These are phyloP conservation scores for Theileria parva DNA, from an alignment of 169 alveolate genomes.

Conservation along the genomic window DNA sequence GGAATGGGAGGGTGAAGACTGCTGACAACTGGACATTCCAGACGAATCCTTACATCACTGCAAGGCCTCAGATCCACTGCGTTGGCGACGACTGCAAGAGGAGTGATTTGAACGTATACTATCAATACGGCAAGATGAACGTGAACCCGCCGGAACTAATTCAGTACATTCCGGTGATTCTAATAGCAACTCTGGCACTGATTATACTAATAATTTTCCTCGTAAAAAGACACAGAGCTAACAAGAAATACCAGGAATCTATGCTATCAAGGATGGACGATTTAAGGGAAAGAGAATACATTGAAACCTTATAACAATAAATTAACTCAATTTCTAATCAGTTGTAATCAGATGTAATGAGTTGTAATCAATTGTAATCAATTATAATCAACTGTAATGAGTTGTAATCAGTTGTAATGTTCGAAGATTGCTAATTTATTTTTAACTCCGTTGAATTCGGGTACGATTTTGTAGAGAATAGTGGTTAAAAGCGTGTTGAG, in stretches of 20 bases:
- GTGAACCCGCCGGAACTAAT: neutral
- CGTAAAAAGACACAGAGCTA: slow-evolving; percentile 2
- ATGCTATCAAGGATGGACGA: slow-evolving; percentile 17
- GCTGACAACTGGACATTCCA: slow-evolving; percentile 30
- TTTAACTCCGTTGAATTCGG: slow-evolving; percentile 46
- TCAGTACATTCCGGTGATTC: slow-evolving; percentile 14
- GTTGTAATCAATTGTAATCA: neutral
- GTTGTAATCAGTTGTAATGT: neutral
- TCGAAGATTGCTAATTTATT: slow-evolving; percentile 25
- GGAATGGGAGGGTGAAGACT: neutral
- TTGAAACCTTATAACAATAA: neutral
- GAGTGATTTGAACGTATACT: slow-evolving; percentile 13
- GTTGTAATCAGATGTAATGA: too few relatives aligned
- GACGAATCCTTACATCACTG: slow-evolving; percentile 38
- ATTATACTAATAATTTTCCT: slow-evolving; percentile 10
- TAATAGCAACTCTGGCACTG: neutral
- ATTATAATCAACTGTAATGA: too few relatives aligned
- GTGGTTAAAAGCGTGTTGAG: slow-evolving; percentile 39
- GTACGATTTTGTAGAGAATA: slow-evolving; percentile 53
- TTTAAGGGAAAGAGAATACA: slow-evolving; percentile 3
- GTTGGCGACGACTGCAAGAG: slow-evolving; percentile 28
- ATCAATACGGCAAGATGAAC: slow-evolving; percentile 16
- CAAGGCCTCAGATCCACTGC: slow-evolving; percentile 33
- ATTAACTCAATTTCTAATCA: too few relatives aligned
- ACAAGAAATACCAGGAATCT: slow-evolving; percentile 16